A percentile compares a stretch with the other conserved stretches of the same genome.
Evolutionary conservation across 2,329 filamentous ascomycete genomes (phyloP).

Genomic region (Paraphaeosphaeria minitans): DNA sequence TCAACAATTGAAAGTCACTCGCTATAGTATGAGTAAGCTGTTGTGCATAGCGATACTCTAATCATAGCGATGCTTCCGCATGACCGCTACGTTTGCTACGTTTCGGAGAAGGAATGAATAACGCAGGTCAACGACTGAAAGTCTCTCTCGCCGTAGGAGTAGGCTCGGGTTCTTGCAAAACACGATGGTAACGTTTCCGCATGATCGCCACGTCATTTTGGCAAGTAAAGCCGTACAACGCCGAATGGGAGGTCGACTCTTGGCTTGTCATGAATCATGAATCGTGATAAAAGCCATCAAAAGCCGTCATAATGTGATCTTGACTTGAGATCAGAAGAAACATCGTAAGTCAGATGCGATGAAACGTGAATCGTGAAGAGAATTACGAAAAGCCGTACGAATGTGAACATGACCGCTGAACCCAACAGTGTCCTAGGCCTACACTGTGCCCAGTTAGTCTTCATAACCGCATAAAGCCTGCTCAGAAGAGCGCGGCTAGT

Average conservation of each 20-base stretch:
- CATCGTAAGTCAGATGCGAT: no score
- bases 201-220: not conserved
- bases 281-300: not conserved
- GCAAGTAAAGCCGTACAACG: no score
- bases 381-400: not conserved
- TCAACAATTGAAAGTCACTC: not conserved
- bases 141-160: no score
- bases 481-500: not conserved
- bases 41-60: not conserved
- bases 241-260: no score
- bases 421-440: not conserved
- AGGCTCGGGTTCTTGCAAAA: no score
- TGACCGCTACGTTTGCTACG: not conserved
- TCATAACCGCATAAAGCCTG: not conserved
- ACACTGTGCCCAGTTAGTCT: not conserved
- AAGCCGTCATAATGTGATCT: not conserved
- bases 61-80: not conserved
- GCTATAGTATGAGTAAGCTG: not conserved
- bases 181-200: not conserved
- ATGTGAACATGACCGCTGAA: not conserved
- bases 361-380: no score
- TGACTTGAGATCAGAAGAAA: no score
- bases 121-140: no score
- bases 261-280: no score
- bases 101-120: no score